Base-by-base conservation (phyloP, 192 early-diverging fungal species). In the Geranomyces michiganensis region DNA sequence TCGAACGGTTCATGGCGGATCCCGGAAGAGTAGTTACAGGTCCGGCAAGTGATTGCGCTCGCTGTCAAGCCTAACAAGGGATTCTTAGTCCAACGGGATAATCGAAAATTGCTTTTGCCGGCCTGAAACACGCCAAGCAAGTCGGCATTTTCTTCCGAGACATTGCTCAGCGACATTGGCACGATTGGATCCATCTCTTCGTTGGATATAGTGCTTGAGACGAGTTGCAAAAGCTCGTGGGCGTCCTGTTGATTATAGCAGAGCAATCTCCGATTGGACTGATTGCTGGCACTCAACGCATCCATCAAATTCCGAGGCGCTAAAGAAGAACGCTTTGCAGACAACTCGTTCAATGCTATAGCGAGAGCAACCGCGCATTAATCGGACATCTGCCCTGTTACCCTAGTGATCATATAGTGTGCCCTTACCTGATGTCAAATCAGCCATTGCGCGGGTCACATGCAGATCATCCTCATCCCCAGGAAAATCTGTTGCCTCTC, bases 1-100 rank as follows among this genome's bases (percentile, higher is more conserved):
- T 93, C 91, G 79, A 94, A 94, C 19, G 89, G 85, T 73, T 91
- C 90, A 66, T 92, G 92, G 0, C 90, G 88, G 15, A 92, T 81
- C 0, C 89, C 89, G 61, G 87, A 87, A 17, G 90, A 90, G 55
- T 94, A 93, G 7, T 90, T 89, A 64, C 94, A 96, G 45, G 87
- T 81, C 46, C 83, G 78, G 69, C 94, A 96, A 26, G 90, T 89
- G 53, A 93, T 84, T 22, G 88, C 82, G 65, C 81, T 89, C 7
- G 91, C 93, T 41, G 88, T 78, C 70, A 94, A 65, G 7, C 94
- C 94, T 5, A 87, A 85, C 70, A 96, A 87, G 0, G 94, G 94
- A 72, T 86, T 90, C 51, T 79, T 58, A 26, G 63, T 19, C 65
- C 15, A 15, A 41, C 36, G 36, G 5, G 36, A 10, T 41, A 21